Base-by-base conservation (phyloP, 306 rosid genomes). In the Castanospermum australe region DNA sequence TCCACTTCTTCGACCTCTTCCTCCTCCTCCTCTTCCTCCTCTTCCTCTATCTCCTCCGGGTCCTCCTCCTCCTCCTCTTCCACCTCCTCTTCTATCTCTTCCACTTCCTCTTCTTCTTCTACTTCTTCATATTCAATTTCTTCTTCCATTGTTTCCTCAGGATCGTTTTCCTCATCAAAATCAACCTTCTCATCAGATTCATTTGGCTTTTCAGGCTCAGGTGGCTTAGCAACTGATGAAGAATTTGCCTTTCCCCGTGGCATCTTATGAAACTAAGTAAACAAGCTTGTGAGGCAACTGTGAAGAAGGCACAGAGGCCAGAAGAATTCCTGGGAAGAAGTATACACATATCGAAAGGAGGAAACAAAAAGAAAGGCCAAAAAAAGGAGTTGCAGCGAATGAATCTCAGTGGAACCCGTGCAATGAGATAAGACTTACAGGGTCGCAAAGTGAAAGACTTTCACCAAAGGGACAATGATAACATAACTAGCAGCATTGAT, bases 291-390 rank as follows among this genome's bases (percentile, higher is more conserved):
- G 89, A 92, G 90, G 92, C 88, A 95, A 93, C 98, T 91, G 93
- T 91, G 93, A 89, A 86, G 94, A 93, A 90, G 96, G 91, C 97
- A 92, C 97, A 86, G 90, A 85, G 97, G 92, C 99, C 94, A 91
- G 96, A 95, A 87, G 90, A 92, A 86, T 84, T 95, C 96, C 90
- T 87, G 97, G 98, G 97, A 89, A 85, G 96, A 91, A 88, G 92
- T 86, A 89, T 82, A 83, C 81, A 90, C 89, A 90, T 85, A 90
- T 84, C 81, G 94, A 91, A 89, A 88, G 95, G 99, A 87, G 84
- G 92, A 84, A 84, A 89, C 87, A 84, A 87, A 85, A n/a, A 87
- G 78, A 89, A 90, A 88, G 72, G 93, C 89, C 93, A 89, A 85
- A 87, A 89, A 83, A 85, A 72, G 92, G 97, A 83, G 87, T 84